phyloP scores from a whole-genome alignment of 495 filamentous ascomycete genomes.

The Pseudoneurospora amorphoporcata region DNA sequence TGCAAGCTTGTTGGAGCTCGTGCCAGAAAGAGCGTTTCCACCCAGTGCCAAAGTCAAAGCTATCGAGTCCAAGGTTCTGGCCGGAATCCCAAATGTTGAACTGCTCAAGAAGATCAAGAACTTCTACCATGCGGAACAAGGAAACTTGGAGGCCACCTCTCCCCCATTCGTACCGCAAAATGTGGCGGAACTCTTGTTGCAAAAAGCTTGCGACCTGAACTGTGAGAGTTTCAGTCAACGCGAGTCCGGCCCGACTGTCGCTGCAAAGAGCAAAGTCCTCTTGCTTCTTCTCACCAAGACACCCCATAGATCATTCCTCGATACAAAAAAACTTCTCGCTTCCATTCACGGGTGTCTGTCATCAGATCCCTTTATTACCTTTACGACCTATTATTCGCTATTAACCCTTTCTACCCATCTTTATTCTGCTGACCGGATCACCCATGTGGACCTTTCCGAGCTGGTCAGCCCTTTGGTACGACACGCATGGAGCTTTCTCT shows the following conservation, averaged over 20 bases:
- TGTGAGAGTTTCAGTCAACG: conserved; percentile 32
- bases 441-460: conserved; percentile 47
- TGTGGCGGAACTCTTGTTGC: conserved; percentile 50
- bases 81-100: conserved; percentile 33
- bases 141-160: conserved; percentile 38
- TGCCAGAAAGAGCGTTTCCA: conserved; percentile 62
- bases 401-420: conserved; percentile 51
- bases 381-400: conserved; percentile 49
- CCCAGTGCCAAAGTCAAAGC: conserved; percentile 18
- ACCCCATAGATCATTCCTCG: conserved; percentile 38
- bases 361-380: conserved; percentile 24
- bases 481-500: conserved; percentile 68
- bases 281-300: conserved; percentile 50
- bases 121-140: conserved; percentile 54
- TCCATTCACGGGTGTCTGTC: conserved; percentile 41
- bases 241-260: conserved; percentile 27
- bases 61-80: conserved; percentile 17
- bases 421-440: conserved; percentile 48
- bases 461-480: conserved; percentile 58
- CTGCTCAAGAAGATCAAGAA: conserved; percentile 49
- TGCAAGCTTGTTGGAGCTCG: conserved; percentile 47
- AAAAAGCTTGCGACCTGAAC: conserved; percentile 47
- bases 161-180: conserved; percentile 49
- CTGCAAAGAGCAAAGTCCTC: conserved; percentile 40
- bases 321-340: conserved; percentile 43